Evolutionary conservation across 2,329 filamentous ascomycete species (phyloP).

Genomic region (Truncatella angustata): DNA sequence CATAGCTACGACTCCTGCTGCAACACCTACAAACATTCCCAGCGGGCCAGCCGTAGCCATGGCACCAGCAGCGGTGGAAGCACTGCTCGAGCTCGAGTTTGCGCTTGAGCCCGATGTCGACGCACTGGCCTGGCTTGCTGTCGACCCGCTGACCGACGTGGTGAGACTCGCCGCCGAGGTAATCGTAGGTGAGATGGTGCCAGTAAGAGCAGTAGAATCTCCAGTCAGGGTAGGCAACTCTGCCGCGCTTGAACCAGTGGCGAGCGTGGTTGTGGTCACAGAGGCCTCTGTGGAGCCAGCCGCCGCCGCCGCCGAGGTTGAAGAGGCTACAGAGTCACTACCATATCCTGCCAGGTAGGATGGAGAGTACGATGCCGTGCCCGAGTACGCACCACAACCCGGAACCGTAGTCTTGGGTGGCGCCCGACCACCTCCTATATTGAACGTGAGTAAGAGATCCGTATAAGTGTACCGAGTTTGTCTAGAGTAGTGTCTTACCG

Average conservation of each 20-base stretch:
- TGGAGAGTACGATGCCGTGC: conserved; percentile 54
- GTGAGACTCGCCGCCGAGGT: conserved; percentile 1
- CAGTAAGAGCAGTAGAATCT: background rate
- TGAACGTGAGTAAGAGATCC: background rate
- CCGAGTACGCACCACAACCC: conserved; percentile 55
- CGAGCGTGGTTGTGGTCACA: background rate
- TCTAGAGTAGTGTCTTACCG: conserved; percentile 31
- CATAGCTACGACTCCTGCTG: background rate
- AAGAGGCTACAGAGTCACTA: background rate
- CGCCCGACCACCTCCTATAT: conserved; percentile 52
- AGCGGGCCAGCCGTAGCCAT: conserved; percentile 5
- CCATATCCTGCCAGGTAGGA: conserved; percentile 42
- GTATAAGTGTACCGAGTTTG: background rate
- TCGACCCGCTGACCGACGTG: background rate
- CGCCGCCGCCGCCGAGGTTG: background rate
- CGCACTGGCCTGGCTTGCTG: background rate
- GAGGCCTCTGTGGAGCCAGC: background rate
- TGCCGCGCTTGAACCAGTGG: background rate
- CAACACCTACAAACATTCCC: conserved; percentile 1
- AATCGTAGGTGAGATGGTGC: background rate
- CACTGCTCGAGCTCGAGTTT: background rate
- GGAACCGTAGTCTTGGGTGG: conserved; percentile 63
- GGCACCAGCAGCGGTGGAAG: background rate
- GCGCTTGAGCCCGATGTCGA: background rate
- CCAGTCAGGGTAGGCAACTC: conserved; percentile 1